Conservation (phyloP, 1,284 basidiomycete genomes). For the Ceratobasidium theobromae region DNA sequence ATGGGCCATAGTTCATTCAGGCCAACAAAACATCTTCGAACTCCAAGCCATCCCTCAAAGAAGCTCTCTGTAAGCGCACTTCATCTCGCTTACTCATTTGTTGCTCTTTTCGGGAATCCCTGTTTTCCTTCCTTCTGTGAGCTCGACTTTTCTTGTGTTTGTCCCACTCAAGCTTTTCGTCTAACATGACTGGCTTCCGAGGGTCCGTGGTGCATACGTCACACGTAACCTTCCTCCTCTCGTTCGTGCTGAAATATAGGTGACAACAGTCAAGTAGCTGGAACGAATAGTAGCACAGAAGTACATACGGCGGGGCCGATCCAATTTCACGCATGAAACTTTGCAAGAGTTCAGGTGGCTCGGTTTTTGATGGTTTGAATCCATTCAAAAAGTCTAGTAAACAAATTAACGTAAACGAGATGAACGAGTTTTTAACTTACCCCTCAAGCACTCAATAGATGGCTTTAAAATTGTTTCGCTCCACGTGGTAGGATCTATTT, state of each 20-base stretch:
- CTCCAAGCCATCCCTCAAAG: neutral
- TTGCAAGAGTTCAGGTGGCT: neutral
- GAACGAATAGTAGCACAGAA: conserved; percentile 34
- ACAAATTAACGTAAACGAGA: conserved; percentile 41
- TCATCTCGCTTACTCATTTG: conserved; percentile 5
- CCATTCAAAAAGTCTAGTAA: conserved; percentile 52
- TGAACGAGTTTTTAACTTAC: neutral
- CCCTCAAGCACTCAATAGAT: neutral
- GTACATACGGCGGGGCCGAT: neutral
- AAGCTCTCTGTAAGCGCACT: conserved; percentile 1
- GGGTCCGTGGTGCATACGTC: conserved; percentile 66
- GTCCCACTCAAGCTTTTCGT: conserved; percentile 65
- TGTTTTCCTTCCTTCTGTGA: conserved; percentile 49
- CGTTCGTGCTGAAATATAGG: conserved; percentile 33
- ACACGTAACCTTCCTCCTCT: conserved; percentile 62
- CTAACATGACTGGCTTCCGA: conserved; percentile 71
- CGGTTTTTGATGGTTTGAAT: conserved; percentile 15
- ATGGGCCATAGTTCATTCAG: too few species aligned
- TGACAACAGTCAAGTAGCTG: conserved; percentile 29
- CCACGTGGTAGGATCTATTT: too few species aligned
- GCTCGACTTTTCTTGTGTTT: conserved; percentile 60
- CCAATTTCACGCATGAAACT: neutral
- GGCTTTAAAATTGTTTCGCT: too few species aligned
- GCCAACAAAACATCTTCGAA: neutral
- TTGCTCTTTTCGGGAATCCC: conserved; percentile 5